These are phyloP conservation scores for Albophoma yamanashiensis DNA, from an alignment of 2,329 filamentous ascomycete genomes.

Conservation along the genomic window DNA sequence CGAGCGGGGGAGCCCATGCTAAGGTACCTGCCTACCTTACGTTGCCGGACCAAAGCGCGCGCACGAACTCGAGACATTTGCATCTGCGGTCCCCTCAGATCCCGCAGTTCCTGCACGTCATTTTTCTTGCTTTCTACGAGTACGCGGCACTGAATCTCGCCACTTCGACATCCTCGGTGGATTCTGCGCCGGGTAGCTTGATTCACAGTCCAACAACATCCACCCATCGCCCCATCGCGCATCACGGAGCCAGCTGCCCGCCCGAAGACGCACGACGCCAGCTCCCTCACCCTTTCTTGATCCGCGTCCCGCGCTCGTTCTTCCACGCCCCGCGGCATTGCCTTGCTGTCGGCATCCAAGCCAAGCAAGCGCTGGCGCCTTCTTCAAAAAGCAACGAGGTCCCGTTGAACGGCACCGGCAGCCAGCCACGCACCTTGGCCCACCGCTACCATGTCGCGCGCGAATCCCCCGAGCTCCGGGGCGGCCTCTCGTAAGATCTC, in stretches of 20 bases:
- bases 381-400: background rate
- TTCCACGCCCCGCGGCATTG: background rate
- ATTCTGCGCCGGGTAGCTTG: background rate
- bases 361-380: background rate
- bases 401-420: background rate
- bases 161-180: background rate
- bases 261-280: background rate
- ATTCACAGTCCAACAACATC: background rate
- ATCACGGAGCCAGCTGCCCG: background rate
- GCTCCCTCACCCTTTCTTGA: background rate
- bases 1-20: constrained; percentile 4
- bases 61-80: background rate
- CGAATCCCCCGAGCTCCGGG: constrained; percentile 45
- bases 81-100: background rate
- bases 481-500: constrained; percentile 83
- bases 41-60: background rate
- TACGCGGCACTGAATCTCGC: background rate
- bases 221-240: background rate
- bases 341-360: background rate
- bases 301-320: background rate
- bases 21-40: background rate
- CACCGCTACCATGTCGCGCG: constrained; percentile 39
- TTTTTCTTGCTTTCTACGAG: background rate
- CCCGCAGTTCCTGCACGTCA: background rate
- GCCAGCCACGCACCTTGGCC: background rate